Evolutionary conservation across 306 rosid genomes (phyloP).

Genomic region (Cajanus cajan): DNA sequence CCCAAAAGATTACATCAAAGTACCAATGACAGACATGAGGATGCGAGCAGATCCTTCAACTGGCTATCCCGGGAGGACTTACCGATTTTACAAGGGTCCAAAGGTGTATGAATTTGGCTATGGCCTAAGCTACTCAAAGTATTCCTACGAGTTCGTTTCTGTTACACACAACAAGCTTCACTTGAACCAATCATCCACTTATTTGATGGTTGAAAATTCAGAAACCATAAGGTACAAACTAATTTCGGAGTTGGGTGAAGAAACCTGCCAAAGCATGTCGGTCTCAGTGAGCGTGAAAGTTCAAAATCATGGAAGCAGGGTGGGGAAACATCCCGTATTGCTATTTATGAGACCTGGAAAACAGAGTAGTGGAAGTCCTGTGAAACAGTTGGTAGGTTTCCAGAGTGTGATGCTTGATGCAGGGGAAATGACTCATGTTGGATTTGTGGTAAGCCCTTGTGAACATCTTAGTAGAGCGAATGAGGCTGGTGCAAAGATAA

Average conservation of each 20-base stretch:
- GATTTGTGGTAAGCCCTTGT: constrained; percentile 72
- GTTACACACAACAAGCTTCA: constrained; percentile 46
- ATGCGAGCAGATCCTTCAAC: constrained; percentile 69
- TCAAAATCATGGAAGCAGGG: constrained; percentile 65
- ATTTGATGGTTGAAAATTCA: constrained; percentile 33
- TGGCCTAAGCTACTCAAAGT: constrained; percentile 87
- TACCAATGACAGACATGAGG: constrained; percentile 98
- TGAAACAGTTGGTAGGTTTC: constrained; percentile 74
- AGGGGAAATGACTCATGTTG: constrained; percentile 55
- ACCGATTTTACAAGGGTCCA: constrained; percentile 76
- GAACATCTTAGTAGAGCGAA: constrained; percentile 74
- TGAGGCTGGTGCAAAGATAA: constrained; percentile 65
- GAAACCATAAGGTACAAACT: constrained; percentile 53
- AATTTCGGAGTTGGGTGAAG: constrained; percentile 56
- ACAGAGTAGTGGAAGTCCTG: constrained; percentile 45
- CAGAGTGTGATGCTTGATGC: constrained; percentile 55
- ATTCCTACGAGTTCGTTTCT: constrained; percentile 55
- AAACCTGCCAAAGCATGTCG: constrained; percentile 52
- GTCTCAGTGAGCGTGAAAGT: constrained; percentile 52
- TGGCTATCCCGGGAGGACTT: constrained; percentile 82
- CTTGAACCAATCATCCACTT: constrained; percentile 54
- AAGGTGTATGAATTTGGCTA: constrained; percentile 76
- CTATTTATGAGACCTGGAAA: constrained; percentile 47
- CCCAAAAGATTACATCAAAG: constrained; percentile 56
- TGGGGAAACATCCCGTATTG: constrained; percentile 77